Conservation (phyloP, 345 rosid species). For the Populus tremula region DNA sequence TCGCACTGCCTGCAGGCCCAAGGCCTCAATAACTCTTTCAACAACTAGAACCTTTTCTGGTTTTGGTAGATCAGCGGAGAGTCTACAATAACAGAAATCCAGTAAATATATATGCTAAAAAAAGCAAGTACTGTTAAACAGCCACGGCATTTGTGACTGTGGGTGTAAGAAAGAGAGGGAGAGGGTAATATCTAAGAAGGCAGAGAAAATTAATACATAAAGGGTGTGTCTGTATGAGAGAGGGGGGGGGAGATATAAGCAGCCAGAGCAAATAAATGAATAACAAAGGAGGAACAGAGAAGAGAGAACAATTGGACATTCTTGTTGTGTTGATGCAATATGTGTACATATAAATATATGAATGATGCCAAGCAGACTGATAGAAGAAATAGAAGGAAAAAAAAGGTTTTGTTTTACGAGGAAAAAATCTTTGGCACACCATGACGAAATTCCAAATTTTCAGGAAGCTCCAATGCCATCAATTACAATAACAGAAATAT, state of each 20-base stretch:
- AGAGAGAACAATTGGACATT: background rate
- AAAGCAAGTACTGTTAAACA: background rate
- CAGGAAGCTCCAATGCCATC: background rate
- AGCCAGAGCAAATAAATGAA: too few relatives aligned
- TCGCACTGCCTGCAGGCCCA: constrained; percentile 79
- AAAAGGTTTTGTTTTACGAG: background rate
- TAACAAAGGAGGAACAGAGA: background rate
- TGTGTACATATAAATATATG: background rate
- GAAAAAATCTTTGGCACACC: background rate
- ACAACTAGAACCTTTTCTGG: constrained; percentile 85
- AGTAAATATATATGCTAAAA: background rate
- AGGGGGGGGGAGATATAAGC: background rate
- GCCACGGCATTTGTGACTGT: background rate
- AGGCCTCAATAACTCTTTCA: constrained; percentile 85
- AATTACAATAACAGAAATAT: background rate
- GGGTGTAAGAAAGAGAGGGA: background rate
- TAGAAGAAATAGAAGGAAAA: background rate
- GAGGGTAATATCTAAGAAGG: background rate
- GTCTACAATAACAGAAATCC: constrained; percentile 37
- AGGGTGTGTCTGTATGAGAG: background rate
- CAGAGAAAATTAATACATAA: too few relatives aligned
- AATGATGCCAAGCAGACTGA: background rate
- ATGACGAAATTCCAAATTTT: background rate
- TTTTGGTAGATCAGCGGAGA: constrained; percentile 70
- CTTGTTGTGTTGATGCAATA: background rate